Base-by-base conservation (phyloP, 148 eudicot genomes). In the Dysphania ambrosioides region DNA sequence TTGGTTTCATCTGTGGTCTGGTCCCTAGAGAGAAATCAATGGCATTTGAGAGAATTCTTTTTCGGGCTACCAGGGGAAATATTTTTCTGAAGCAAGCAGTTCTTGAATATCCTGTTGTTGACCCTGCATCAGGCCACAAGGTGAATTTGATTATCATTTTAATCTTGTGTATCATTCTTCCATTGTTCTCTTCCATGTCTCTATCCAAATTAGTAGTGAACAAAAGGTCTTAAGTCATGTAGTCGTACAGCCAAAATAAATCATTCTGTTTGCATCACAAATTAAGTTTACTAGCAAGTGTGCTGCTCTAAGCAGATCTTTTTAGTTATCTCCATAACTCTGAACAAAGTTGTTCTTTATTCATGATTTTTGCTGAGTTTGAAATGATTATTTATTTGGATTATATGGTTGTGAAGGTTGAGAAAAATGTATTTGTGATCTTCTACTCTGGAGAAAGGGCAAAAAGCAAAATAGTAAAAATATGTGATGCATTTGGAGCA, bases 401-500 rank as follows among this genome's bases (percentile, higher is more conserved):
- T 53, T 63, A 24, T 55, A 8, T 60, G 59, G 40, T 38, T 61
- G 72, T 86, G 55, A 88, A 92, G 97, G 90, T 89, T 66, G 94
- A 92, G 56, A 92, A 92, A 83, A 89, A 92, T 75, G 97, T 89
- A 19, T 92, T 92, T 75, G 86, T 88, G 63, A 79, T 88, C 71
- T 92, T 92, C 79, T 88, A 86, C 69, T 92, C 97, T 55, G 97
- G 97, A 80, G 92, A 92, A 77, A 82, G 92, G 80, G 88, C 86
- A 65, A 89, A 83, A 82, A 80, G 66, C 82, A 92, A 92, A 81
- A 80, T 85, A 70, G 74, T 87, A 70, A 92, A 92, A 83, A 89
- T 89, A 40, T 92, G 97, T 76, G 97, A 92, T 77, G 90, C 91
- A 35, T 92, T 89, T 85, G 91, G 88, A 78, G 97, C 94, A 41